A percentile compares a stretch with the other conserved stretches of the same genome.
Conservation (phyloP, 148 eudicot genomes). For the Cornus controversa region DNA sequence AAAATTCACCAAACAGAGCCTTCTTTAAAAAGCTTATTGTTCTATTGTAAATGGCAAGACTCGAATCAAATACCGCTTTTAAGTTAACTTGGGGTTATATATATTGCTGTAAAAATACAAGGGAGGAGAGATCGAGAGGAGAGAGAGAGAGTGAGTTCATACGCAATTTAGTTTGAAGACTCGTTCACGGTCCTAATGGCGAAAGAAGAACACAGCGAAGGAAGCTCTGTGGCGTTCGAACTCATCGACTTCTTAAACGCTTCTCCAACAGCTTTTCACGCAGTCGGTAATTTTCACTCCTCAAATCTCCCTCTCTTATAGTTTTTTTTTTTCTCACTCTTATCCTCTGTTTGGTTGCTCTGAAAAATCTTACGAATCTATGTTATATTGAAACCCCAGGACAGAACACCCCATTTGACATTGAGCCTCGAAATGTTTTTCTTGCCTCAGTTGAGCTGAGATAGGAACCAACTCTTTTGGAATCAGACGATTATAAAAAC, state of each 20-base stretch:
- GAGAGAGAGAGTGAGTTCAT: too few species aligned
- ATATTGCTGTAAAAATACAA: too few species aligned
- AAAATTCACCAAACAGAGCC: too few species aligned
- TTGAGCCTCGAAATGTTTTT: not conserved
- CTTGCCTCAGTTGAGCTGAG: too few species aligned
- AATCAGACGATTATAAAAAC: not conserved
- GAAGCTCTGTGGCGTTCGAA: conserved; percentile 54
- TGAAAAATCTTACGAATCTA: too few species aligned
- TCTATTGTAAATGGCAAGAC: too few species aligned
- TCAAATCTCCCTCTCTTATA: not conserved
- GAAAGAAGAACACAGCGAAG: conserved; percentile 16
- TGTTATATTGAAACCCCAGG: too few species aligned
- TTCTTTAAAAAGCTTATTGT: too few species aligned
- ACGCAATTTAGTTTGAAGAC: not conserved
- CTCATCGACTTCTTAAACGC: conserved; percentile 70
- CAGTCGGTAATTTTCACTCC: conserved; percentile 55
- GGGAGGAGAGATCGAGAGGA: too few species aligned
- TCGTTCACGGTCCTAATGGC: conserved; percentile 10
- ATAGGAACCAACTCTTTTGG: not conserved
- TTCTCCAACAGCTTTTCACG: conserved; percentile 91
- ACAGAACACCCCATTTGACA: not conserved
- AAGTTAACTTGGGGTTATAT: too few species aligned
- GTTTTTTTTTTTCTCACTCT: not conserved
- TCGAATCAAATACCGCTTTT: too few species aligned
- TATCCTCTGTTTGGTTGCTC: too few species aligned